These are phyloP conservation scores for Phytophthora uliginosa DNA, from an alignment of 352 stramenopile species.

Conservation along the genomic window DNA sequence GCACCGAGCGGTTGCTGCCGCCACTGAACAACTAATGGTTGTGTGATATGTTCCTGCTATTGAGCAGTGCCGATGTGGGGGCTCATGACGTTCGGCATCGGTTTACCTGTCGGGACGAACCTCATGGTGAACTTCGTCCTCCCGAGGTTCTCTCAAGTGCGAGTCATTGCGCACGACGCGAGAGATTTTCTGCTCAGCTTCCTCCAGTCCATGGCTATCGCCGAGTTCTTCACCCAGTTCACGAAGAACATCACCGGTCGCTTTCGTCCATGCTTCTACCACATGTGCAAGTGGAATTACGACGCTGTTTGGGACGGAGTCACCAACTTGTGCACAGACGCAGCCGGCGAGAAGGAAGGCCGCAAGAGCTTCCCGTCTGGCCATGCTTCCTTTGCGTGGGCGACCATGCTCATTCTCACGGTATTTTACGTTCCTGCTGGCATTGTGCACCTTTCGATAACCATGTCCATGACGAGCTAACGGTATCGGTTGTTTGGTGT, in stretches of 20 bases:
- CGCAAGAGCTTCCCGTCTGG: conserved; percentile 82
- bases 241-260: conserved; percentile 73
- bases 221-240: conserved; percentile 66
- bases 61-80: conserved; percentile 50
- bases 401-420: conserved; percentile 80
- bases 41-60: conserved; percentile 19
- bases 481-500: neutral
- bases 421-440: conserved; percentile 28
- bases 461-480: neutral
- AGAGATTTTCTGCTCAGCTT: conserved; percentile 74
- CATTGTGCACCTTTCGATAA: neutral
- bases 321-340: conserved; percentile 63
- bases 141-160: conserved; percentile 48
- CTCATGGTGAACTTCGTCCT: conserved; percentile 61
- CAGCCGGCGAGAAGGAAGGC: conserved; percentile 63
- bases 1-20: neutral
- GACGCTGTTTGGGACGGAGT: conserved; percentile 65
- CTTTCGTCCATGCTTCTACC: conserved; percentile 77
- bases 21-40: neutral
- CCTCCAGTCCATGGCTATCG: conserved; percentile 50
- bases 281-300: conserved; percentile 80
- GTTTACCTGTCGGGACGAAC: conserved; percentile 51
- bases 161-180: conserved; percentile 65
- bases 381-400: conserved; percentile 74
- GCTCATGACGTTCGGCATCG: conserved; percentile 36